Conservation (phyloP, 805 yeast genomes). For the Candida nonsorbophila region DNA sequence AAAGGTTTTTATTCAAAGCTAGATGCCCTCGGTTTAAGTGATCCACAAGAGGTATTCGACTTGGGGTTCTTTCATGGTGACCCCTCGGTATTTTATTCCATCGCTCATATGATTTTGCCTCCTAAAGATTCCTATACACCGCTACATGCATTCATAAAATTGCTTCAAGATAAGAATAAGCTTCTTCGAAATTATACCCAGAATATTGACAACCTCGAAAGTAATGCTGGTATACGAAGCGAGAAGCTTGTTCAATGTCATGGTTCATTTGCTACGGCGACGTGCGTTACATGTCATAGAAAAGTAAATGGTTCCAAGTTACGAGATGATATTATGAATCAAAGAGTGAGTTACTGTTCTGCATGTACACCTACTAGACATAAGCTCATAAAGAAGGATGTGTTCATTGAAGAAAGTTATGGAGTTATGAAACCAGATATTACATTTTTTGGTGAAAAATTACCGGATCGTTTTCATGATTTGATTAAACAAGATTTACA, state of each 20-base stretch:
- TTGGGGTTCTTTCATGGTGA: conserved; percentile 30
- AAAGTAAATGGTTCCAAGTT: conserved; percentile 44
- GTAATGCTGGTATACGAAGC: conserved; percentile 50
- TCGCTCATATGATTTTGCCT: conserved; percentile 41
- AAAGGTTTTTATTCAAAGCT: conserved; percentile 61
- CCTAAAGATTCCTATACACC: conserved; percentile 33
- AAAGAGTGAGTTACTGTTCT: conserved; percentile 52
- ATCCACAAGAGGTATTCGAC: conserved; percentile 43
- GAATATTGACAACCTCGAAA: conserved; percentile 40
- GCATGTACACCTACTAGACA: conserved; percentile 19
- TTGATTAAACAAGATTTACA: conserved; percentile 45
- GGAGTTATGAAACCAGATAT: conserved; percentile 84
- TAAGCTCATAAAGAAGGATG: conserved; percentile 18
- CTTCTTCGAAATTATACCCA: conserved; percentile 40
- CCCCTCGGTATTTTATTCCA: conserved; percentile 35
- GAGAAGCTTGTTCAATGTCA: conserved; percentile 69
- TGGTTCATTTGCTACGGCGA: conserved; percentile 69
- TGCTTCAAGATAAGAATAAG: conserved; percentile 32
- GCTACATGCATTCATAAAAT: conserved; percentile 31
- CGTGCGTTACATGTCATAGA: conserved; percentile 72
- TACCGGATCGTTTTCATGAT: conserved; percentile 40
- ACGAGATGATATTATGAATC: conserved; percentile 42
- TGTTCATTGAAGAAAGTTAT: conserved; percentile 20
- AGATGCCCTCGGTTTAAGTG: conserved; percentile 40
- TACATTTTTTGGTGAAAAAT: conserved; percentile 74